These are phyloP conservation scores for Plasmodium inui DNA, from an alignment of 169 alveolate genomes.

Conservation along the genomic window DNA sequence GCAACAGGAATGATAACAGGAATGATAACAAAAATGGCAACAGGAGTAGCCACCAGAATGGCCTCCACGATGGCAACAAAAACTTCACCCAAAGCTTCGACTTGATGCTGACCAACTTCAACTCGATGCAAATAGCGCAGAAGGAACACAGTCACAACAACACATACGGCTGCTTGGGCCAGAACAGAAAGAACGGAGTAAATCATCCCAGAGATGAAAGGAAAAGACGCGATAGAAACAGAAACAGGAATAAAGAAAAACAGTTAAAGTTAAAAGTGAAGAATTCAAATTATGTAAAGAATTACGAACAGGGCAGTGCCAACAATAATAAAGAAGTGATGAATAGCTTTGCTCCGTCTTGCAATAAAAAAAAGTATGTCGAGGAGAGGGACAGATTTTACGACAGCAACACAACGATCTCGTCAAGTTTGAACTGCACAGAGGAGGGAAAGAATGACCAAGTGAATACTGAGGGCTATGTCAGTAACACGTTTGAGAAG, in stretches of 20 bases:
- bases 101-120: conserved; percentile 25
- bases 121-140: conserved; percentile 32
- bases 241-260: conserved; percentile 42
- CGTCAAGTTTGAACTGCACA: conserved; percentile 43
- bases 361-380: neutral
- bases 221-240: conserved; percentile 43
- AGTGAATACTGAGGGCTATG: conserved; percentile 5
- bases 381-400: neutral
- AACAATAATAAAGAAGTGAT: neutral
- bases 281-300: neutral
- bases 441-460: conserved; percentile 26
- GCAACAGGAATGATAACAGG: neutral
- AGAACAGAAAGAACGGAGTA: conserved; percentile 11
- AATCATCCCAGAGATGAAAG: conserved; percentile 20
- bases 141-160: conserved; percentile 26
- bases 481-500: conserved; percentile 38
- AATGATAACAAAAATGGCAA: neutral
- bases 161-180: neutral
- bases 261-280: conserved; percentile 24
- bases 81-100: conserved; percentile 39
- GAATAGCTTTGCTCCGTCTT: neutral
- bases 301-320: neutral
- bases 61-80: neutral
- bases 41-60: neutral
- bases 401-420: conserved; percentile 68